Percentiles rank a stretch among this genome's conserved stretches.
These are phyloP conservation scores for Melaleuca quinquenervia DNA, from an alignment of 345 rosid genomes.

Conservation along the genomic window DNA sequence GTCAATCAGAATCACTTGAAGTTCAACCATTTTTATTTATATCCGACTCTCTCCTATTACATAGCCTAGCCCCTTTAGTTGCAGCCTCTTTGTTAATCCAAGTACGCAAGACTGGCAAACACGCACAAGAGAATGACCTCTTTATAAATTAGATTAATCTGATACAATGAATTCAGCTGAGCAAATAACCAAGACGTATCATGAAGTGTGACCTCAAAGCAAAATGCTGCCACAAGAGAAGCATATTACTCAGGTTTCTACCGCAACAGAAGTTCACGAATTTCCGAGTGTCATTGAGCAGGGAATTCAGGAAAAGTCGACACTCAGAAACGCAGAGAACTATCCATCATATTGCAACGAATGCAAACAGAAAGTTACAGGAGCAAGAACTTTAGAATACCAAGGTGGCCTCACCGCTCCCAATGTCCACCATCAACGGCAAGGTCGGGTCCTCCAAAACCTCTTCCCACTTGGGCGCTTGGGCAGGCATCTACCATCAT, in stretches of 20 bases:
- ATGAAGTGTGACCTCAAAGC: not conserved
- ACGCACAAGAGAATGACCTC: not conserved
- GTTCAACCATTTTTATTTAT: not conserved
- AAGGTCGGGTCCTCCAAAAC: constrained; percentile 67
- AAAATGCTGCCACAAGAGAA: not conserved
- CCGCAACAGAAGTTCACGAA: not conserved
- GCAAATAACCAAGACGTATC: not conserved
- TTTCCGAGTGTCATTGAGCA: not conserved
- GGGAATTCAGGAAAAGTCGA: not conserved
- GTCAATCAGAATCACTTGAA: not conserved
- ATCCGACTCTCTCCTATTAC: not conserved
- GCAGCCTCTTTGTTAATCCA: not conserved
- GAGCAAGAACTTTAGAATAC: not conserved
- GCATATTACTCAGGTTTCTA: not conserved
- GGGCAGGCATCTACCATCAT: constrained; percentile 38
- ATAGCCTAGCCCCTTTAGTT: not conserved
- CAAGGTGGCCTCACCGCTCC: constrained; percentile 45
- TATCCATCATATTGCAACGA: not conserved
- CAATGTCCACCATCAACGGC: constrained; percentile 95
- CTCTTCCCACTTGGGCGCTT: constrained; percentile 61
- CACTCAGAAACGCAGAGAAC: not conserved
- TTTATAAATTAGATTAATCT: not conserved
- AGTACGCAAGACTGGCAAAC: not conserved
- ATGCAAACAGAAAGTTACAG: not conserved
- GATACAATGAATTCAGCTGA: not conserved